Conservation (phyloP, 805 yeast genomes). For the Debaryomyces maramus region DNA sequence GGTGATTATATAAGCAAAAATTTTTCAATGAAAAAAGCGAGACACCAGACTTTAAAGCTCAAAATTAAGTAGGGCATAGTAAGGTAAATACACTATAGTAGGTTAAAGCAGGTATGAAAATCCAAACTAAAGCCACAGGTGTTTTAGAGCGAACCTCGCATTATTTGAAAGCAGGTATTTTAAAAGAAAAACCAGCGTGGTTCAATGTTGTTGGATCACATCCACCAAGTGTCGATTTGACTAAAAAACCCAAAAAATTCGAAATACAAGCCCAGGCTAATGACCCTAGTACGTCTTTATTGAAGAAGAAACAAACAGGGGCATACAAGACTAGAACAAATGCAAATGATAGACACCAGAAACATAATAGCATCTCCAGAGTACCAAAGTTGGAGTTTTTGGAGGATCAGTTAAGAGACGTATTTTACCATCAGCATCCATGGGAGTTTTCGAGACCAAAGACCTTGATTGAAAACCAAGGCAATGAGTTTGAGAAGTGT, state of each 20-base stretch:
- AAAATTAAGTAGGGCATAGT: background rate
- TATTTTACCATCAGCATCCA: slow-evolving; percentile 91
- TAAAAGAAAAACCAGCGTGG: slow-evolving; percentile 82
- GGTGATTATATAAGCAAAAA: slow-evolving; percentile 6
- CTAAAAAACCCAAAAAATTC: slow-evolving; percentile 42
- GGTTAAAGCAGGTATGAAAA: slow-evolving; percentile 48
- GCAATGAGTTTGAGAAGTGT: slow-evolving; percentile 50
- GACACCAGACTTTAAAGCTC: too few relatives aligned
- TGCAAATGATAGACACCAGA: slow-evolving; percentile 34
- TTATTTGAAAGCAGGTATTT: slow-evolving; percentile 67
- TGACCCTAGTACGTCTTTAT: slow-evolving; percentile 29
- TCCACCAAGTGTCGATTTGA: slow-evolving; percentile 74
- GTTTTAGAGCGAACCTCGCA: slow-evolving; percentile 82
- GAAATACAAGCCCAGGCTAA: slow-evolving; percentile 21
- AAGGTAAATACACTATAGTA: too few relatives aligned
- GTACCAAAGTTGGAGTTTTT: slow-evolving; percentile 56
- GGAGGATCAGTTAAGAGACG: slow-evolving; percentile 79
- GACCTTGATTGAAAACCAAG: slow-evolving; percentile 72
- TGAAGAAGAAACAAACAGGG: slow-evolving; percentile 17
- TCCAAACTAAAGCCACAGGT: slow-evolving; percentile 65
- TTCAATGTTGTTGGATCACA: slow-evolving; percentile 76
- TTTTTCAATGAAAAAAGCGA: slow-evolving; percentile 6
- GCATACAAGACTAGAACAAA: slow-evolving; percentile 50
- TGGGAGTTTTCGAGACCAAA: slow-evolving; percentile 97
- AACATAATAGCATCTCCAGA: slow-evolving; percentile 42